phyloP scores from a whole-genome alignment of 495 filamentous ascomycete species.

The Daldinia grandis region DNA sequence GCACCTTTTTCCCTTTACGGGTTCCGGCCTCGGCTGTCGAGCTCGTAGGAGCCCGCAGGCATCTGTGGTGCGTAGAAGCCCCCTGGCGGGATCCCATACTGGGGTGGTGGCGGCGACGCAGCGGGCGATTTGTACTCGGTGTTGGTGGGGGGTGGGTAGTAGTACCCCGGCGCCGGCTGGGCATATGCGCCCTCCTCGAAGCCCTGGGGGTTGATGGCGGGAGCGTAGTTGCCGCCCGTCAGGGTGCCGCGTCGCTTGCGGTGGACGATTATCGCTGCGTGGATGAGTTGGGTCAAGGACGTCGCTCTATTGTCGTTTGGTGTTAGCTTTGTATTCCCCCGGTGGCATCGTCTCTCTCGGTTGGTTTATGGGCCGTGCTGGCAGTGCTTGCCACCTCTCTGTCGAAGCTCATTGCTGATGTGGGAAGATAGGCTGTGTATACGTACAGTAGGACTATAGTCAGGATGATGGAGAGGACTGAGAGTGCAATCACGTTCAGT shows the following conservation, averaged over 20 bases:
- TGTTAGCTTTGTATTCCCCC: constrained; percentile 11
- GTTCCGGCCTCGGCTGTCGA: constrained; percentile 14
- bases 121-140: constrained; percentile 32
- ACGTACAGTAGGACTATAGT: constrained; percentile 32
- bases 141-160: constrained; percentile 14
- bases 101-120: background rate
- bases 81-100: background rate
- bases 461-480: constrained; percentile 24
- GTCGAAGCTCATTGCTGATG: background rate
- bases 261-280: constrained; percentile 38
- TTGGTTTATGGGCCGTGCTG: background rate
- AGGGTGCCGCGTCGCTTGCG: constrained; percentile 32
- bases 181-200: constrained; percentile 6
- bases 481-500: constrained; percentile 12
- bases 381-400: background rate
- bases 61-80: background rate
- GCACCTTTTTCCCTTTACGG: too few species aligned
- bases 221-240: constrained; percentile 23
- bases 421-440: background rate
- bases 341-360: background rate
- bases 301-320: constrained; percentile 17
- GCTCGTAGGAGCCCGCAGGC: constrained; percentile 19
- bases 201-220: constrained; percentile 15
- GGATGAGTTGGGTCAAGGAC: constrained; percentile 32
- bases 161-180: constrained; percentile 17